phyloP scores from a whole-genome alignment of 306 rosid genomes.

The Carpinus viminea region DNA sequence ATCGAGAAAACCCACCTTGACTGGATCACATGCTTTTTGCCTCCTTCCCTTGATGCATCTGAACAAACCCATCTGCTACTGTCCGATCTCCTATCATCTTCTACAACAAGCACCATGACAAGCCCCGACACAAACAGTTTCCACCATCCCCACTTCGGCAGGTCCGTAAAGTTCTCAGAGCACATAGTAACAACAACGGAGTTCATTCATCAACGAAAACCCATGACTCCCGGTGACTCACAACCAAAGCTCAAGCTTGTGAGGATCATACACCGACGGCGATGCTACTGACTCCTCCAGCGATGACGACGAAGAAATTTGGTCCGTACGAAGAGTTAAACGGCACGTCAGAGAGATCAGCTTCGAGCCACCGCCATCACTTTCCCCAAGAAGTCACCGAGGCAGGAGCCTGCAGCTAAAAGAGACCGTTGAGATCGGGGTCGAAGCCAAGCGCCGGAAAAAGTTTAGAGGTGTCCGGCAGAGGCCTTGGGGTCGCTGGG shows the following conservation, averaged over 20 bases:
- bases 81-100: not conserved
- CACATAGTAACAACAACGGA: constrained; percentile 11
- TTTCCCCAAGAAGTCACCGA: constrained; percentile 2
- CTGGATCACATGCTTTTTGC: too few relatives aligned
- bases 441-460: constrained; percentile 12
- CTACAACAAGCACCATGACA: not conserved
- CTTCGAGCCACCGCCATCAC: constrained; percentile 16
- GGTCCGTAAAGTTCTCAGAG: constrained; percentile 28
- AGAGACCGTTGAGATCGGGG: constrained; percentile 18
- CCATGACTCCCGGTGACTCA: not conserved
- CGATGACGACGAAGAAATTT: constrained; percentile 38
- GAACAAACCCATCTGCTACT: not conserved
- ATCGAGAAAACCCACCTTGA: not conserved
- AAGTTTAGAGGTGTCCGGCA: constrained; percentile 69
- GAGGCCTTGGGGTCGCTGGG: constrained; percentile 92
- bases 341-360: constrained; percentile 47
- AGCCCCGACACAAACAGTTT: not conserved
- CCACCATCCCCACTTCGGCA: not conserved
- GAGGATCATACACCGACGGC: constrained; percentile 70
- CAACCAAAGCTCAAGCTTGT: constrained; percentile 50
- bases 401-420: constrained; percentile 26
- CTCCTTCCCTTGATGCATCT: not conserved
- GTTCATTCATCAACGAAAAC: not conserved
- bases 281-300: constrained; percentile 79
- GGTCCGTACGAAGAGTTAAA: constrained; percentile 25